A percentile compares a stretch with the other conserved stretches of the same genome.
Evolutionary conservation across 129 eudicot genomes (phyloP).

Genomic region (Calendula officinalis): DNA sequence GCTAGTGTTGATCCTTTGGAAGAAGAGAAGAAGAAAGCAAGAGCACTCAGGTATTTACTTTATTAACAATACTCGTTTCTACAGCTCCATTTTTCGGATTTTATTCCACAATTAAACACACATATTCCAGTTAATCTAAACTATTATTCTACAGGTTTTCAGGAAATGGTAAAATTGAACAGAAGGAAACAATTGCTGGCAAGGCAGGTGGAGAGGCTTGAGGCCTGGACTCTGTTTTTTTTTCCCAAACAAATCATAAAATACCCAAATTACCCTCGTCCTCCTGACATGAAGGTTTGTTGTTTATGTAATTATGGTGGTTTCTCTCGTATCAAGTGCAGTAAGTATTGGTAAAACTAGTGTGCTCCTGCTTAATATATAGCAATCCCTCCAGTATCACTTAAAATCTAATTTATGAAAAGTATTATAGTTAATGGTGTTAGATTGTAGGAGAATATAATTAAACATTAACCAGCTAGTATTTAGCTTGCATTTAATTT

Average conservation of each 20-base stretch:
- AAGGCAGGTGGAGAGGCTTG: conserved; percentile 64
- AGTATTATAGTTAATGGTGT: background rate
- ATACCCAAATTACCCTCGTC: conserved; percentile 3
- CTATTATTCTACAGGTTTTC: conserved; percentile 58
- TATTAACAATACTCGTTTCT: background rate
- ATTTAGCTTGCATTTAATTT: conserved; percentile 9
- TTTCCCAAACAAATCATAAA: conserved; percentile 24
- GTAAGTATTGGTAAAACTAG: conserved; percentile 31
- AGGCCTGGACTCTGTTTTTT: conserved; percentile 15
- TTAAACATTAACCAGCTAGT: conserved; percentile 5
- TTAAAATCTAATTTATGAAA: conserved; percentile 6
- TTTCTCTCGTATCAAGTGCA: conserved; percentile 24
- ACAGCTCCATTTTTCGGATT: background rate
- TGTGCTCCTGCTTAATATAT: conserved; percentile 32
- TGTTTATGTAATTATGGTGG: conserved; percentile 26
- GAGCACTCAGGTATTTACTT: conserved; percentile 68
- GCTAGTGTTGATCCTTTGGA: conserved; percentile 47
- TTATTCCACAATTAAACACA: background rate
- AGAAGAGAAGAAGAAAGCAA: conserved; percentile 94
- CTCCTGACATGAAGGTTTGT: conserved; percentile 17
- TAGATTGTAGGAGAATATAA: conserved; percentile 26
- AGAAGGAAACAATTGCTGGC: conserved; percentile 52
- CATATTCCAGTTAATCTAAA: background rate
- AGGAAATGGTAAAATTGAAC: conserved; percentile 46
- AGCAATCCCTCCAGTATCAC: conserved; percentile 35